A percentile compares a stretch with the other conserved stretches of the same genome.
Conservation (phyloP, 805 yeast genomes). For the Candida arabinofermentans region DNA sequence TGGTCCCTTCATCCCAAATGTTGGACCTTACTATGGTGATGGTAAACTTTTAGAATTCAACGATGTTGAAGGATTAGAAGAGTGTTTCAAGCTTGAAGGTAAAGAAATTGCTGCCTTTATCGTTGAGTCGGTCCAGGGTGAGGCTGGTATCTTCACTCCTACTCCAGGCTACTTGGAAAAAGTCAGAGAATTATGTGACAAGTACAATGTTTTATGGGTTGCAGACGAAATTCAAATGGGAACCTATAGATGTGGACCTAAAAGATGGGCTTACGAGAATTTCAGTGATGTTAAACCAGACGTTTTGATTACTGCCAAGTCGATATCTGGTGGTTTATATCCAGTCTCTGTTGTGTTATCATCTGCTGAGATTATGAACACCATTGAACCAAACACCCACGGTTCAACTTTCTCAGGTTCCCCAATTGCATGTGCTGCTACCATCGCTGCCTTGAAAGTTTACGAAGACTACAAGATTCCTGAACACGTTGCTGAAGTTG, state of each 20-base stretch:
- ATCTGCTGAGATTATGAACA: conserved; percentile 21
- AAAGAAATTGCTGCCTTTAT: conserved; percentile 34
- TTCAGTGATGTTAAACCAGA: conserved; percentile 24
- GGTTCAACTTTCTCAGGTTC: conserved; percentile 30
- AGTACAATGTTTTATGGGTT: conserved; percentile 29
- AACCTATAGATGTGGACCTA: conserved; percentile 33
- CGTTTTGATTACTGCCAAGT: conserved; percentile 26
- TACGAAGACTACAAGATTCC: conserved; percentile 24
- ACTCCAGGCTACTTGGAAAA: conserved; percentile 30
- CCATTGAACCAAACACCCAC: conserved; percentile 25
- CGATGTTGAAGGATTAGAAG: conserved; percentile 27
- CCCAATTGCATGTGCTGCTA: conserved; percentile 26
- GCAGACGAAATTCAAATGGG: conserved; percentile 38
- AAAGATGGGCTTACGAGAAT: conserved; percentile 34
- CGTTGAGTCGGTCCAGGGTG: conserved; percentile 38
- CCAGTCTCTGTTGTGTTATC: conserved; percentile 23
- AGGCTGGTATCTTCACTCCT: conserved; percentile 36
- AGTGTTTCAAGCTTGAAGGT: conserved; percentile 26
- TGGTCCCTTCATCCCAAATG: conserved; percentile 28
- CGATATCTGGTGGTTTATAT: conserved; percentile 27
- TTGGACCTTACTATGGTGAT: conserved; percentile 28
- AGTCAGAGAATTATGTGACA: conserved; percentile 30
- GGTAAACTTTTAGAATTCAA: conserved; percentile 25
- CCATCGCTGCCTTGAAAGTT: conserved; percentile 24
- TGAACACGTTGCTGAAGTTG: conserved; percentile 15